Evolutionary conservation across 2,329 filamentous ascomycete genomes (phyloP).

Genomic region (Aurifilum marmelostoma): DNA sequence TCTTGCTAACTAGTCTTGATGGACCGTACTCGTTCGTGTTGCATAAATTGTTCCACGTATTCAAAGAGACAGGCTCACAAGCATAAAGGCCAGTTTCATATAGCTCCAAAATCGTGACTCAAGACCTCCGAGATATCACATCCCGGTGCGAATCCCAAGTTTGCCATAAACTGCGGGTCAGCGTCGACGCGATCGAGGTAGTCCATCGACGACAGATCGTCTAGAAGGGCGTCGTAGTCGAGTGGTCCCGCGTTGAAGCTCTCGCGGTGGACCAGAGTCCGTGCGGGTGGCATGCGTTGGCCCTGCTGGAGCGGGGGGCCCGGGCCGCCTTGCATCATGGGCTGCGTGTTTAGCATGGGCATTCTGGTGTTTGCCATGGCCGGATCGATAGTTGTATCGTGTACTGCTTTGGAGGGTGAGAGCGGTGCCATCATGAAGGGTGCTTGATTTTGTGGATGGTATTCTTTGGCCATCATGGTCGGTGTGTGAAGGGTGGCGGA

Average conservation of each 20-base stretch:
- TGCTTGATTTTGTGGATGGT: conserved; percentile 4
- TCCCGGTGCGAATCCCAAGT: conserved; percentile 66
- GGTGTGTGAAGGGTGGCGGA: conserved; percentile 20
- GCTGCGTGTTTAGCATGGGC: conserved; percentile 11
- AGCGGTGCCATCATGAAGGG: conserved; percentile 23
- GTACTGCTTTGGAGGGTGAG: conserved; percentile 19
- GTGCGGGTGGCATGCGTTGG: conserved; percentile 14
- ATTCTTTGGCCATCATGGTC: conserved; percentile 18
- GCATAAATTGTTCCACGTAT: neutral
- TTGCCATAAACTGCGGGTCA: conserved; percentile 68
- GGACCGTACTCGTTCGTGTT: too few species aligned
- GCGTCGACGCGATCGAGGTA: conserved; percentile 53
- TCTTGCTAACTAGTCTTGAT: too few species aligned
- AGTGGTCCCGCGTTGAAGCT: conserved; percentile 37
- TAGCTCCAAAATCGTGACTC: conserved; percentile 42
- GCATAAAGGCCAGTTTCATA: conserved; percentile 21
- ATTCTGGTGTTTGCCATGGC: conserved; percentile 12
- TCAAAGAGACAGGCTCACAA: too few species aligned
- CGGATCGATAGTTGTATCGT: neutral
- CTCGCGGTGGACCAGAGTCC: conserved; percentile 27
- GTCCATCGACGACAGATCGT: conserved; percentile 56
- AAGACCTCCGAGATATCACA: conserved; percentile 53
- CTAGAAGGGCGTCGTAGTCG: conserved; percentile 57
- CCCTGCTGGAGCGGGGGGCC: conserved; percentile 8
- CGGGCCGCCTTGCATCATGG: conserved; percentile 22